Conservation (phyloP, 108 stramenopile species). For the Cyclotella baltica region DNA sequence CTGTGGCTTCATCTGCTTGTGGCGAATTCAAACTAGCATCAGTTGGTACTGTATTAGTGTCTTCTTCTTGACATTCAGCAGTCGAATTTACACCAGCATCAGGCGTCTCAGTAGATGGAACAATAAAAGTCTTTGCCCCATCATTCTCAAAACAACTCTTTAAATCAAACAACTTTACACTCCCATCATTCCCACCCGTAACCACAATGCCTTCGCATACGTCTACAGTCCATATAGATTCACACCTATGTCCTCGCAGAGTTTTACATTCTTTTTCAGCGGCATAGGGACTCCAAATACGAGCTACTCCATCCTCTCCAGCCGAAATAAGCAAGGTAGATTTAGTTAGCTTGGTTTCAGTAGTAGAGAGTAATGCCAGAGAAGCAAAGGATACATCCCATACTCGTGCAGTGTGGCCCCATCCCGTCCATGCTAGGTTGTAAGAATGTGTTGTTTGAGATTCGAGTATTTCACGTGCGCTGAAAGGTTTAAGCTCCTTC, state of each 20-base stretch:
- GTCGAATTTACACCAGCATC: neutral
- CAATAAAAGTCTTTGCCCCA: neutral
- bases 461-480: constrained; percentile 5
- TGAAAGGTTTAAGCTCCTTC: neutral
- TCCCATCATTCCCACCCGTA: constrained; percentile 76
- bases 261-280: constrained; percentile 45
- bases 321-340: constrained; percentile 48
- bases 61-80: neutral
- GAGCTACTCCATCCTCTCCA: constrained; percentile 75
- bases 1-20: neutral
- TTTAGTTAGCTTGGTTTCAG: too few relatives aligned
- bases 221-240: constrained; percentile 68
- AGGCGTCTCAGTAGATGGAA: neutral
- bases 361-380: too few relatives aligned
- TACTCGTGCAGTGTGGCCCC: constrained; percentile 81
- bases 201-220: constrained; percentile 45
- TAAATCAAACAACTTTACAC: constrained; percentile 57
- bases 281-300: constrained; percentile 62
- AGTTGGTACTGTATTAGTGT: too few relatives aligned
- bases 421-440: constrained; percentile 65
- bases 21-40: neutral
- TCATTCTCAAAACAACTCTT: constrained; percentile 34
- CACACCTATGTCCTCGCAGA: constrained; percentile 49
- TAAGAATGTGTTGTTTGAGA: constrained; percentile 18
- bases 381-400: constrained; percentile 67